These are phyloP conservation scores for Aspergillus versicolor DNA, from an alignment of 2,329 filamentous ascomycete genomes.

Conservation along the genomic window DNA sequence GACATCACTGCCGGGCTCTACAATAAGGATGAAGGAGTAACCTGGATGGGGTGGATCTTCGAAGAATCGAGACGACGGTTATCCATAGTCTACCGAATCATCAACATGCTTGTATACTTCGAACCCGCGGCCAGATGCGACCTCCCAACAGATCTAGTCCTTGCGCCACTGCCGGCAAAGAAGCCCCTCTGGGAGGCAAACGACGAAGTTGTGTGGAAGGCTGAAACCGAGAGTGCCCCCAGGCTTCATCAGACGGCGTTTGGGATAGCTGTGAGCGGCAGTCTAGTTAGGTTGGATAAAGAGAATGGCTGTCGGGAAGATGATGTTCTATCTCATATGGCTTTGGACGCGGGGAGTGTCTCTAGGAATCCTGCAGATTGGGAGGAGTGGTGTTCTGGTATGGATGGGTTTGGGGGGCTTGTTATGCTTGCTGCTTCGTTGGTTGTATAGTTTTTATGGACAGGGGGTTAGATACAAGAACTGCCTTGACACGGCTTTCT, in stretches of 20 bases:
- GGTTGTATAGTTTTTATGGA: neutral
- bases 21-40: neutral
- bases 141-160: conserved; percentile 33
- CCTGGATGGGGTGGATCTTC: neutral
- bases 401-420: conserved; percentile 47
- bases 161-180: conserved; percentile 45
- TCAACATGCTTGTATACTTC: conserved; percentile 47
- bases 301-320: too few species aligned
- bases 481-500: too few species aligned
- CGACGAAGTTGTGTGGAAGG: conserved; percentile 36
- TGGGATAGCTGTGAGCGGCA: neutral
- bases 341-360: neutral
- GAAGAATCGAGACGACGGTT: conserved; percentile 18
- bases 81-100: conserved; percentile 39
- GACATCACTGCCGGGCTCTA: neutral
- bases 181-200: conserved; percentile 48
- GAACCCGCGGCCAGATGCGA: conserved; percentile 41
- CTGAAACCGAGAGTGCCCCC: conserved; percentile 28
- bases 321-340: neutral
- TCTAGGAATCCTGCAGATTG: conserved; percentile 27
- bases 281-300: neutral
- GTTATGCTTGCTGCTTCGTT: conserved; percentile 48
- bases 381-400: conserved; percentile 49
- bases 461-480: too few species aligned
- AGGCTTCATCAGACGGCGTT: neutral